These are phyloP conservation scores for Pisolithus thermaeus DNA, from an alignment of 1,284 basidiomycete species.

Conservation along the genomic window DNA sequence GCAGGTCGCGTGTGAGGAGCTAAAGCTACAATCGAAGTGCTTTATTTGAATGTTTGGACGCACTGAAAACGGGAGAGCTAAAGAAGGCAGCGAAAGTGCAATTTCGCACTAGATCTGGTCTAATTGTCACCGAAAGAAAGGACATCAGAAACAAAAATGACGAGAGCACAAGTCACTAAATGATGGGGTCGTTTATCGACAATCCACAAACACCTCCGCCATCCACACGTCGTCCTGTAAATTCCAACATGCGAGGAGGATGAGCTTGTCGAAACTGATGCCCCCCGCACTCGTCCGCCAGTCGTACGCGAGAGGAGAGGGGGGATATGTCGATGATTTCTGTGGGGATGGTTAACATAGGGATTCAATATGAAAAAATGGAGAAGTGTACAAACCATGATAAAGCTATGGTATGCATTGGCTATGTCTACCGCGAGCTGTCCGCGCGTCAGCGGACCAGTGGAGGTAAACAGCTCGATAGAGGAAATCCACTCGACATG, in stretches of 20 bases:
- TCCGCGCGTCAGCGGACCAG: slow-evolving; percentile 32
- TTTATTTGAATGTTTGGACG: too few relatives aligned
- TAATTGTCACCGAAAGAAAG: too few relatives aligned
- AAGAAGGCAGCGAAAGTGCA: too few relatives aligned
- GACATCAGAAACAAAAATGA: too few relatives aligned
- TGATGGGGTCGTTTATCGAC: slow-evolving; percentile 10
- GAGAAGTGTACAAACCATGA: slow-evolving; percentile 21
- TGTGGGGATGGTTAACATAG: slow-evolving; percentile 8
- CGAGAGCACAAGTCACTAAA: too few relatives aligned
- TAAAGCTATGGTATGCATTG: slow-evolving; percentile 24
- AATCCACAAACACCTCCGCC: slow-evolving; percentile 37
- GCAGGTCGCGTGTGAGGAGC: too few relatives aligned
- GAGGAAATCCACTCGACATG: slow-evolving; percentile 32
- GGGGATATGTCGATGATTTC: slow-evolving; percentile 12
- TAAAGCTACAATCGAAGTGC: too few relatives aligned
- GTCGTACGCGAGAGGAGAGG: slow-evolving; percentile 14
- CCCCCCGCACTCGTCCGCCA: slow-evolving; percentile 27
- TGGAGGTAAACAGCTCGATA: slow-evolving; percentile 28
- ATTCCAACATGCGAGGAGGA: slow-evolving; percentile 36
- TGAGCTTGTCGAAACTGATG: slow-evolving; percentile 35
- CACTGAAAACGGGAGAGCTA: too few relatives aligned
- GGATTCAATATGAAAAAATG: not conserved
- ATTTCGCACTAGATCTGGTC: too few relatives aligned
- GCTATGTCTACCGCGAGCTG: slow-evolving; percentile 30
- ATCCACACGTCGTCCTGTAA: slow-evolving; percentile 39